Evolutionary conservation across 2,329 filamentous ascomycete genomes (phyloP).

Genomic region (Penicillium concentricum): DNA sequence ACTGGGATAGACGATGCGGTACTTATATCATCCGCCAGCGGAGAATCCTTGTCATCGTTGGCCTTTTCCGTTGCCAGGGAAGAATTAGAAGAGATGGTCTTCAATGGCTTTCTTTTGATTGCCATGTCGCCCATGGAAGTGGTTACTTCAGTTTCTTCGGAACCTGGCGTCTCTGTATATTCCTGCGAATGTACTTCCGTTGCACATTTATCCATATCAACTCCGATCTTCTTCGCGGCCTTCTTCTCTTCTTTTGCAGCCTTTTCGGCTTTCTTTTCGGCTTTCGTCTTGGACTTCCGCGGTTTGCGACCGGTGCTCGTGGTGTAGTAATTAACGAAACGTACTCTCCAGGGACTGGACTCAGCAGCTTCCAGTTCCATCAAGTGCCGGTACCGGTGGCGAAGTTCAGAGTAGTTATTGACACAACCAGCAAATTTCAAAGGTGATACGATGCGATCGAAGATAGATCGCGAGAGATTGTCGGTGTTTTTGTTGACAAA

Average conservation of each 20-base stretch:
- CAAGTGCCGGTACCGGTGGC: conserved; percentile 66
- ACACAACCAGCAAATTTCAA: conserved; percentile 80
- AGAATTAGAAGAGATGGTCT: conserved; percentile 1
- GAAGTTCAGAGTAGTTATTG: conserved; percentile 71
- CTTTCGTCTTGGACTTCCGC: conserved; percentile 43
- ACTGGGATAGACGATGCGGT: not conserved
- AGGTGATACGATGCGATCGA: conserved; percentile 73
- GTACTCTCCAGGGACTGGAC: conserved; percentile 48
- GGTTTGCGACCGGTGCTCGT: conserved; percentile 64
- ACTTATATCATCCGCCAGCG: conserved; percentile 1
- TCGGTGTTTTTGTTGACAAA: conserved; percentile 81
- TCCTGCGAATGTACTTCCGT: conserved; percentile 8
- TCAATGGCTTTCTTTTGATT: not conserved
- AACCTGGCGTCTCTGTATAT: conserved; percentile 9
- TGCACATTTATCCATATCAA: not conserved
- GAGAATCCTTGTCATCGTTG: not conserved
- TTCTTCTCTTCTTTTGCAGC: conserved; percentile 16
- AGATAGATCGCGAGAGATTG: conserved; percentile 67
- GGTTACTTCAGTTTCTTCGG: conserved; percentile 3
- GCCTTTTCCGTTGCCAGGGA: not conserved
- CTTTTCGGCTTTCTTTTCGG: not conserved
- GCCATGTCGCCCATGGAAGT: not conserved
- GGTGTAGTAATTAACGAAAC: conserved; percentile 90
- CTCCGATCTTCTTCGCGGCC: conserved; percentile 15
- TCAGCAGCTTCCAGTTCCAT: conserved; percentile 70